Evolutionary conservation across 768 basidiomycete genomes (phyloP).

Genomic region (Boletellus ananiceps): DNA sequence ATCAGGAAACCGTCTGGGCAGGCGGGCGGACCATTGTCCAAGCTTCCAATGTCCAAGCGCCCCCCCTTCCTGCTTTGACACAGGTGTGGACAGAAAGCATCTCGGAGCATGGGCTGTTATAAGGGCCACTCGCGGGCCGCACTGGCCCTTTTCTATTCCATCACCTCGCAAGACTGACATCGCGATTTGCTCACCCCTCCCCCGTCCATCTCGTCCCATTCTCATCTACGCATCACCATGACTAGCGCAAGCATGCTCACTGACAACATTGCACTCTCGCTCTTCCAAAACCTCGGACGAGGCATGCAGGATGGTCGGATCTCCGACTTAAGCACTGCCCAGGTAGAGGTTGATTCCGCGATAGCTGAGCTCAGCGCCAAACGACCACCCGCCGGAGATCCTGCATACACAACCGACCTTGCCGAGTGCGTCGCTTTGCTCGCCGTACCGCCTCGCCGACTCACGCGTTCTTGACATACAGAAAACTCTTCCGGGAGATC

Average conservation of each 20-base stretch:
- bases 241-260: background rate
- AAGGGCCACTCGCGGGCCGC: conserved; percentile 5
- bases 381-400: background rate
- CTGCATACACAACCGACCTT: background rate
- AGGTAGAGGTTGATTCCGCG: conserved; percentile 10
- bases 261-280: background rate
- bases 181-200: background rate
- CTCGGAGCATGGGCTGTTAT: conserved; percentile 4
- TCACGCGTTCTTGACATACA: conserved; percentile 1
- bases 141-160: background rate
- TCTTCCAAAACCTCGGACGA: conserved; percentile 10
- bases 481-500: conserved; percentile 10
- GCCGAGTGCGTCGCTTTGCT: conserved; percentile 3
- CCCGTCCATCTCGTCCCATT: background rate
- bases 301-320: conserved; percentile 12
- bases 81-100: background rate
- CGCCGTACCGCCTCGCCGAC: background rate
- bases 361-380: conserved; percentile 5
- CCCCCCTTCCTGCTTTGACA: conserved; percentile 13
- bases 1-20: conserved; percentile 10
- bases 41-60: conserved; percentile 14
- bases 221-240: conserved; percentile 7
- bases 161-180: background rate
- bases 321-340: background rate
- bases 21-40: conserved; percentile 2